Evolutionary conservation across 2,329 filamentous ascomycete species (phyloP), one percentile per base, ranked within the genome.

Genomic region (Thermoascus crustaceus): DNA sequence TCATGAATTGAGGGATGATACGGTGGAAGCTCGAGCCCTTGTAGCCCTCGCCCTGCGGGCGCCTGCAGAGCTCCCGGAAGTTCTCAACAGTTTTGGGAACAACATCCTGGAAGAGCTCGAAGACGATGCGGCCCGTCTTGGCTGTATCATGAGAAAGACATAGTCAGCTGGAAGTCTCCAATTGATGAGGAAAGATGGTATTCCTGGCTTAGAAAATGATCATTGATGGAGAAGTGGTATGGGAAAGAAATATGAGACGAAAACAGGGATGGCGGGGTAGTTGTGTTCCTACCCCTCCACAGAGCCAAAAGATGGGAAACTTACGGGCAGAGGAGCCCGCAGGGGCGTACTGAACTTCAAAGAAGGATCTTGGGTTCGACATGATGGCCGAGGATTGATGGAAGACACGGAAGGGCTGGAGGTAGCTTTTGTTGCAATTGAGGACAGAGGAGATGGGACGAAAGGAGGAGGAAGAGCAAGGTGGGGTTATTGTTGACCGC

Each of bases 1-100:
- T 81, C 87, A 94, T 94, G 76, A 94, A 94, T 39, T 85, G 66
- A 52, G 83, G 83, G 67, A 94, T 94, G 67, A 94, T 81, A 55
- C 87, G 85, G 77, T 94, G 86, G 81, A 94, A 94, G 50, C 75
- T 73, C 53, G 85, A 91, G 60, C 77, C 78, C 64, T 76, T 66
- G 75, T 93, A 94, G 53, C 85, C 85, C 65, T 83, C 80, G 58
- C 84, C 85, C 69, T 85, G 78, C 72, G 84, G 75, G 51, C 73
- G 74, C 46, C 80, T 86, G 81, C 82, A 87, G 57, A 91, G 82
- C 62, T 78, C 78, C 51, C 75, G 76, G 79, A 93, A 93, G 78
- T 91, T 91, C 64, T 76, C 72, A 52, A 76, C 73, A 38, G 89
- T 95, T 78, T 83, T 91, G 65, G 89, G 89, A 61, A 94, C 86